A percentile compares a stretch with the other conserved stretches of the same genome.
phyloP scores from a whole-genome alignment of 2,329 filamentous ascomycete genomes.

The Fusarium camptoceras region DNA sequence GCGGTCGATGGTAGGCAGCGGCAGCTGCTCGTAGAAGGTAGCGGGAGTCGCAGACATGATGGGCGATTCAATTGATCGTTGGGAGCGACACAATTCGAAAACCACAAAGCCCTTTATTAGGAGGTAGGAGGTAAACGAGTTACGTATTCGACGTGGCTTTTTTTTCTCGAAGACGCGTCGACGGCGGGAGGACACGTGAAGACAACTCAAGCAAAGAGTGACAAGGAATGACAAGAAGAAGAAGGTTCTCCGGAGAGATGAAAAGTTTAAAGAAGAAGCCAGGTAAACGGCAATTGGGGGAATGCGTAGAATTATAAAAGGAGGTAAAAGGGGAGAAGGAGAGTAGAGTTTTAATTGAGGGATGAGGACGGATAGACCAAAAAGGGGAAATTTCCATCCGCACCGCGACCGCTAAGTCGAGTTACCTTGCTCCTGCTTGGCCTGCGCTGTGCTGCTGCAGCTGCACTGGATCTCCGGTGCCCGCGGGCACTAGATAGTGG shows the following conservation, averaged over 20 bases:
- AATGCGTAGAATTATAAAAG: constrained; percentile 42
- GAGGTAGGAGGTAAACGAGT: constrained; percentile 20
- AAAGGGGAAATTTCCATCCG: constrained; percentile 55
- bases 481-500: constrained; percentile 15
- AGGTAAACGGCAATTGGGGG: constrained; percentile 37
- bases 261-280: constrained; percentile 34
- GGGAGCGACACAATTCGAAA: constrained; percentile 22
- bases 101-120: constrained; percentile 29
- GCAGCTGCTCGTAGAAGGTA: constrained; percentile 66
- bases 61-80: constrained; percentile 34
- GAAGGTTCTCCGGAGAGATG: constrained; percentile 45
- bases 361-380: constrained; percentile 42
- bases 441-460: constrained; percentile 14
- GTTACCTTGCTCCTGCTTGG: constrained; percentile 7
- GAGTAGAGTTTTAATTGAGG: constrained; percentile 42
- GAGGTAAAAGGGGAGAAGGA: constrained; percentile 45
- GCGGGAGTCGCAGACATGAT: constrained; percentile 55
- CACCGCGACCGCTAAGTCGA: constrained; percentile 14
- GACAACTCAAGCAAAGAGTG: constrained; percentile 35
- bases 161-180: constrained; percentile 39
- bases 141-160: constrained; percentile 40
- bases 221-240: constrained; percentile 55
- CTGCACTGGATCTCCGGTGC: constrained; percentile 39
- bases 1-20: constrained; percentile 85
- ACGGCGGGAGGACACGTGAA: constrained; percentile 46